phyloP scores from a whole-genome alignment of 768 basidiomycete genomes.

The Naematelia aurantialba region DNA sequence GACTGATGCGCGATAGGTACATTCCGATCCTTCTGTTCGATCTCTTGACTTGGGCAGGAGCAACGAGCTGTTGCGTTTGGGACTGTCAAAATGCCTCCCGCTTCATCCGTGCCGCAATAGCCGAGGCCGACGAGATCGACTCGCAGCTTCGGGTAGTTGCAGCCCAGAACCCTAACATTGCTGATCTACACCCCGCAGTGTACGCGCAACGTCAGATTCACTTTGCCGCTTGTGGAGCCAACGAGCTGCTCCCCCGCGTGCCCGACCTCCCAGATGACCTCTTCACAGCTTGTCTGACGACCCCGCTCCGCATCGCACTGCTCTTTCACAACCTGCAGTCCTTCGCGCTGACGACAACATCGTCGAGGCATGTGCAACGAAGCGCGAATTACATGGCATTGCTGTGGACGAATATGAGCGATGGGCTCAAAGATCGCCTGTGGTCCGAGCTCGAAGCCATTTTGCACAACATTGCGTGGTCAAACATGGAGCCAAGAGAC shows the following conservation, averaged over 20 bases:
- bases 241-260: constrained; percentile 28
- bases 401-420: constrained; percentile 28
- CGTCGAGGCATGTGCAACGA: constrained; percentile 15
- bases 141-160: constrained; percentile 34
- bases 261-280: constrained; percentile 40
- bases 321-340: constrained; percentile 37
- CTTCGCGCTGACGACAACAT: constrained; percentile 31
- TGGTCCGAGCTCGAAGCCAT: constrained; percentile 33
- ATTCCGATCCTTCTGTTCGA: constrained; percentile 46
- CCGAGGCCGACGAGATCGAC: constrained; percentile 44
- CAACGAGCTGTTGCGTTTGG: constrained; percentile 41
- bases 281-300: constrained; percentile 37
- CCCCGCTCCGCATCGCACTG: constrained; percentile 33
- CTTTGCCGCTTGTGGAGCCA: constrained; percentile 38
- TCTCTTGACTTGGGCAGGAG: constrained; percentile 40
- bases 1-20: no score
- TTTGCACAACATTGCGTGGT: constrained; percentile 43
- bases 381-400: constrained; percentile 22
- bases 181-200: constrained; percentile 30
- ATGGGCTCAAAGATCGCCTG: constrained; percentile 25
- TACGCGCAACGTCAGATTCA: constrained; percentile 40
- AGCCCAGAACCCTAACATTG: constrained; percentile 25
- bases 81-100: constrained; percentile 41
- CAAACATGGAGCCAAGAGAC: constrained; percentile 19
- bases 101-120: constrained; percentile 32